Conservation (phyloP, 768 basidiomycete species). For the Tremella yokohamensis region DNA sequence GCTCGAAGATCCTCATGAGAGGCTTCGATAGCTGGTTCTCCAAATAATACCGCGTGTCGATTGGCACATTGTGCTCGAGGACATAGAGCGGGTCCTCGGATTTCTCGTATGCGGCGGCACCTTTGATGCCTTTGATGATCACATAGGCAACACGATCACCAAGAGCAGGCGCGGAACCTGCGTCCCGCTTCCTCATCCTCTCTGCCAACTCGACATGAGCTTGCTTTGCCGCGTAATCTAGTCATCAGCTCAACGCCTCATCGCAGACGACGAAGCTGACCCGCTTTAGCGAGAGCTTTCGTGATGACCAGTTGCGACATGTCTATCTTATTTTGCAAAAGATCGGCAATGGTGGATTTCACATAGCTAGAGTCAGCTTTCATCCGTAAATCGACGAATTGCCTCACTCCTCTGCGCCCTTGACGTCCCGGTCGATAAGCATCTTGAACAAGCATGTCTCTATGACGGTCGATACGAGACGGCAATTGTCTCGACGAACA, state of each 20-base stretch:
- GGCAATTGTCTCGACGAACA: conserved; percentile 95
- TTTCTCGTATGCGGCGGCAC: conserved; percentile 96
- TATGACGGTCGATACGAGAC: conserved; percentile 96
- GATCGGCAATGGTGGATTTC: conserved; percentile 87
- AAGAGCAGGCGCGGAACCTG: conserved; percentile 92
- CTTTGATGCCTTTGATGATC: conserved; percentile 93
- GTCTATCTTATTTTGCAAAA: conserved; percentile 93
- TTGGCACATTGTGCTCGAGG: conserved; percentile 94
- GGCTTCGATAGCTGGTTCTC: conserved; percentile 98
- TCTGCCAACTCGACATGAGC: conserved; percentile 94
- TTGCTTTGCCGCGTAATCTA: conserved; percentile 91
- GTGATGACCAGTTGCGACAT: conserved; percentile 99
- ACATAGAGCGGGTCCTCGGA: conserved; percentile 98
- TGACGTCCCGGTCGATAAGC: conserved; percentile 90
- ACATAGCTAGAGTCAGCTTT: conserved; percentile 62
- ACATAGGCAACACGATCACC: conserved; percentile 99
- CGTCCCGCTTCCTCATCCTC: conserved; percentile 92
- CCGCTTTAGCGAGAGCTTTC: conserved; percentile 85
- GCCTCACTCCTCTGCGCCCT: conserved; percentile 84
- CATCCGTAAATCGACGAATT: not conserved
- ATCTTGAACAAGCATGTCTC: conserved; percentile 97
- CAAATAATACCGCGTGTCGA: conserved; percentile 96
- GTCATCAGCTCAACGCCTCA: not conserved
- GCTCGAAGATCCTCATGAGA: conserved; percentile 94
- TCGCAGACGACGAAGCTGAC: conserved; percentile 53